Evolutionary conservation across 2,329 filamentous ascomycete species (phyloP).

Genomic region (Fusarium avenaceum): DNA sequence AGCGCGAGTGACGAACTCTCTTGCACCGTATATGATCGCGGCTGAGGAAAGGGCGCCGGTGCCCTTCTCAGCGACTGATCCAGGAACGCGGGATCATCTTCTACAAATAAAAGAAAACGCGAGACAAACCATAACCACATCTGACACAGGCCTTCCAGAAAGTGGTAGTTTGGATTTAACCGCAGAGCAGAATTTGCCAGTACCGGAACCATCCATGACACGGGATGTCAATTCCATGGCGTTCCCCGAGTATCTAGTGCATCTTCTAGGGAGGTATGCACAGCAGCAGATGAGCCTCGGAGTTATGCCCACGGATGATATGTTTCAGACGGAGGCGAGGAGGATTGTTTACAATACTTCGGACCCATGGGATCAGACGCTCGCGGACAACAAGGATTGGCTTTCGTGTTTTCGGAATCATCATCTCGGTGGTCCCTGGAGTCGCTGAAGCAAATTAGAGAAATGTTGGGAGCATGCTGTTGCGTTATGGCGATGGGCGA

Average conservation of each 20-base stretch:
- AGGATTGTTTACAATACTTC: slow-evolving; percentile 44
- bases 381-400: slow-evolving; percentile 50
- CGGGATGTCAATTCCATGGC: slow-evolving; percentile 10
- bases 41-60: slow-evolving; percentile 41
- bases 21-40: slow-evolving; percentile 49
- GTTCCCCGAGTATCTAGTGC: slow-evolving; percentile 33
- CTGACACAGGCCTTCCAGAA: background rate
- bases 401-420: slow-evolving; percentile 43
- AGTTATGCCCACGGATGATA: slow-evolving; percentile 44
- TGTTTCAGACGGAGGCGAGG: slow-evolving; percentile 48
- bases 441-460: background rate
- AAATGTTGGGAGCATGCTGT: background rate
- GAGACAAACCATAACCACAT: background rate
- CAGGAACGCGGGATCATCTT: slow-evolving; percentile 41
- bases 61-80: slow-evolving; percentile 49
- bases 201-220: background rate
- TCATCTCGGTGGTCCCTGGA: slow-evolving; percentile 1
- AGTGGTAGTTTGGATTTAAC: background rate
- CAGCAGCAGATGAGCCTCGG: slow-evolving; percentile 42
- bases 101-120: slow-evolving; percentile 30
- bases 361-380: slow-evolving; percentile 48
- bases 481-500: too few relatives aligned
- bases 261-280: slow-evolving; percentile 44
- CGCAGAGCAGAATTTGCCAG: background rate
- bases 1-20: slow-evolving; percentile 41